These are phyloP conservation scores for Calonectria pseudoturangicola DNA, from an alignment of 2,329 filamentous ascomycete genomes.

Conservation along the genomic window DNA sequence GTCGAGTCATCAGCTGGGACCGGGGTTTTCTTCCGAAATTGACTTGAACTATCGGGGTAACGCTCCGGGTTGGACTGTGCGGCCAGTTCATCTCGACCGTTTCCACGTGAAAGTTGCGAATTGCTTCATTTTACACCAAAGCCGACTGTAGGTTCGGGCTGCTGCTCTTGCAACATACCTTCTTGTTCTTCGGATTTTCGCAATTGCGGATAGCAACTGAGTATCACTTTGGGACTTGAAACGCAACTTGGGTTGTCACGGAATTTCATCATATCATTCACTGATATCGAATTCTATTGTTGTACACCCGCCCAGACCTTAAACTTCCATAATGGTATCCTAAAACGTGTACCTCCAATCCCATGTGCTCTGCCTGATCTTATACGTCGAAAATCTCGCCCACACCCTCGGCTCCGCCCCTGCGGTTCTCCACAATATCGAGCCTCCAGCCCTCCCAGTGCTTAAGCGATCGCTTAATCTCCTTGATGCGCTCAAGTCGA, in stretches of 20 bases:
- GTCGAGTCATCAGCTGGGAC: not conserved
- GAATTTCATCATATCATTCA: not conserved
- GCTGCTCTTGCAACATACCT: not conserved
- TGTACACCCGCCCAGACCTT: constrained; percentile 24
- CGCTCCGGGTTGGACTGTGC: not conserved
- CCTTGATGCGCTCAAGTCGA: constrained; percentile 77
- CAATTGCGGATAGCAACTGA: not conserved
- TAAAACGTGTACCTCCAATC: constrained; percentile 6
- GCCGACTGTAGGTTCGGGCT: too few species aligned
- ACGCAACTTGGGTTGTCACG: not conserved
- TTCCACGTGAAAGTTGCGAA: not conserved
- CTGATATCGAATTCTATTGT: constrained; percentile 41
- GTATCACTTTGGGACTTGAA: not conserved
- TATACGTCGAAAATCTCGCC: constrained; percentile 80
- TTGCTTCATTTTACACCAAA: constrained; percentile 29
- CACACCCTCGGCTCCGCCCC: constrained; percentile 74
- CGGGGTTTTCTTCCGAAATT: not conserved
- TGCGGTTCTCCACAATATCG: constrained; percentile 77
- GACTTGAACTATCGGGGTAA: not conserved
- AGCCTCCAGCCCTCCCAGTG: constrained; percentile 81
- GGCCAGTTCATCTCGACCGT: not conserved
- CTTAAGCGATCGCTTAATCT: constrained; percentile 78
- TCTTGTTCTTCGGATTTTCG: not conserved
- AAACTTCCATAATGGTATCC: constrained; percentile 49
- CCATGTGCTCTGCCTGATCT: constrained; percentile 26